Evolutionary conservation across 2,329 filamentous ascomycete species (phyloP), one percentile per base, ranked within the genome.

Genomic region (Aspergillus tamarii): DNA sequence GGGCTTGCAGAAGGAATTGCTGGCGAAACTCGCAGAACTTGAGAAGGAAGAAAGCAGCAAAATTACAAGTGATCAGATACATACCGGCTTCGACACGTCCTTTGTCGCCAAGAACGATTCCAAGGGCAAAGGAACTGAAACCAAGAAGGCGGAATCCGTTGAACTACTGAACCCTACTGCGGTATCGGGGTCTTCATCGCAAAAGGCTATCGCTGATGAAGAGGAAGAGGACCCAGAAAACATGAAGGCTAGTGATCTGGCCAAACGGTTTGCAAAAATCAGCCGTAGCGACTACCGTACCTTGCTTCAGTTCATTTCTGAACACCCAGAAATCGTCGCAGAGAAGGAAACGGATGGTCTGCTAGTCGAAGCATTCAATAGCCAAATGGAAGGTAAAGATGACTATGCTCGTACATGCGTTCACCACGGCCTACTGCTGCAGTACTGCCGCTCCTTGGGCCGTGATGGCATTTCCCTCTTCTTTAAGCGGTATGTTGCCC

Each of bases 381-480:
- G 89, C 0, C 91, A 94, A 67, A 86, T 96, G 64, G 89, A 92
- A 67, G 87, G 88, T 61, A 88, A 91, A 68, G 87, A 90, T 61
- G 90, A 92, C n/a, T 87, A 90, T 69, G 89, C 92, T 4, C 87
- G 89, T 55, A 92, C 94, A 76, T 97, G 90, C 78, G 93, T 99
- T 26, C 95, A 99, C 79, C 94, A 98, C 77, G 94, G 91, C 3
- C 84, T 98, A 19, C 84, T 99, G 14, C 82, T 99, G 46, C 95
- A 99, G 78, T 99, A 99, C 82, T 99, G 95, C 81, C 88, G 94
- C 11, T 90, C 93, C 48, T 85, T 99, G 8, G 94, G 94, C 65
- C 88, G 88, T 68, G 93, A 98, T 72, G 94, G 94, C 26, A 93
- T 97, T 10, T 87, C 88, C 7, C 81, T 98, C 34, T 99, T 99